Conservation (phyloP, 129 eudicot genomes). For the Helichrysum umbraculigerum region DNA sequence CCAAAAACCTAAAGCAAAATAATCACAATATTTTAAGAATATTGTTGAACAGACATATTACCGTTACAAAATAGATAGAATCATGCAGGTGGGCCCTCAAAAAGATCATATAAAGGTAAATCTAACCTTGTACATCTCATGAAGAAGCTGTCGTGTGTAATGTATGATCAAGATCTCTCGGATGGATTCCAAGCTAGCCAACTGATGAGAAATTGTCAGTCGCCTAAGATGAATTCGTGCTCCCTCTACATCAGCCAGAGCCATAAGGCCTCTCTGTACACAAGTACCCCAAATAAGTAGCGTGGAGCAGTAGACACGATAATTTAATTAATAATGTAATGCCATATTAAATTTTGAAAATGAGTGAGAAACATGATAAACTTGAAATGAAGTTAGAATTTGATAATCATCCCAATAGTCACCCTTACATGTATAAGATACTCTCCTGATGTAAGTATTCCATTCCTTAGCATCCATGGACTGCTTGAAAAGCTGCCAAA, state of each 20-base stretch:
- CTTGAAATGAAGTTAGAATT: not conserved
- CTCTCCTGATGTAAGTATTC: constrained; percentile 87
- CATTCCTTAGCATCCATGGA: constrained; percentile 93
- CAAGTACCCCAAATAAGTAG: constrained; percentile 18
- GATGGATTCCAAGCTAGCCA: constrained; percentile 96
- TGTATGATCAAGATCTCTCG: constrained; percentile 81
- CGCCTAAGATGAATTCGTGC: constrained; percentile 75
- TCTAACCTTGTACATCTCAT: constrained; percentile 93
- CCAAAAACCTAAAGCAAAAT: constrained; percentile 74
- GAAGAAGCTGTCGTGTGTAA: constrained; percentile 84
- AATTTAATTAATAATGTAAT: not conserved
- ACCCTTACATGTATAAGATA: constrained; percentile 84
- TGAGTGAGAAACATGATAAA: constrained; percentile 1
- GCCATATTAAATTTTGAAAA: not conserved
- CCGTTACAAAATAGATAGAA: not conserved
- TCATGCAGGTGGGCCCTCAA: not conserved
- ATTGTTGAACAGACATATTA: not conserved
- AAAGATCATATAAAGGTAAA: not conserved
- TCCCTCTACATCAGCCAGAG: constrained; percentile 97
- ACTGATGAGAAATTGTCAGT: constrained; percentile 76
- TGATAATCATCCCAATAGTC: constrained; percentile 8
- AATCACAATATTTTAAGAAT: constrained; percentile 2
- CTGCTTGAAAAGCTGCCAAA: constrained; percentile 94
- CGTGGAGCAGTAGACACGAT: not conserved
- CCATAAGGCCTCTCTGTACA: constrained; percentile 90